phyloP scores from a whole-genome alignment of 306 rosid genomes.

The cucumber (Cucumis sativus) region Cucumber_9930_V3 NC_026657.2:33890001-33890500 shows the following conservation, averaged over 20 bases:
- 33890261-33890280: slow-evolving; percentile 11
- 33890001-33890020: no score
- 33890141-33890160: background rate
- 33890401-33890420: background rate
- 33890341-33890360: slow-evolving; percentile 6
- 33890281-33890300: slow-evolving; percentile 4
- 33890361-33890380: slow-evolving; percentile 4
- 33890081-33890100: background rate
- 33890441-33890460: background rate
- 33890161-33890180: no score
- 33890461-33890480: background rate
- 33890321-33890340: slow-evolving; percentile 10
- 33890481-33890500: background rate
- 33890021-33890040: no score
- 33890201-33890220: background rate
- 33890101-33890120: background rate
- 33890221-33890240: background rate
- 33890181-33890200: background rate
- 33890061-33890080: background rate
- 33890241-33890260: background rate
- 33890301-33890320: background rate
- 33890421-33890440: background rate
- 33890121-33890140: background rate
- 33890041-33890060: background rate
- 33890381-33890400: slow-evolving; percentile 6